Evolutionary conservation across 2,329 filamentous ascomycete genomes (phyloP), one percentile per base, ranked within the genome.

Genomic region (Cladosporium oxysporum): DNA sequence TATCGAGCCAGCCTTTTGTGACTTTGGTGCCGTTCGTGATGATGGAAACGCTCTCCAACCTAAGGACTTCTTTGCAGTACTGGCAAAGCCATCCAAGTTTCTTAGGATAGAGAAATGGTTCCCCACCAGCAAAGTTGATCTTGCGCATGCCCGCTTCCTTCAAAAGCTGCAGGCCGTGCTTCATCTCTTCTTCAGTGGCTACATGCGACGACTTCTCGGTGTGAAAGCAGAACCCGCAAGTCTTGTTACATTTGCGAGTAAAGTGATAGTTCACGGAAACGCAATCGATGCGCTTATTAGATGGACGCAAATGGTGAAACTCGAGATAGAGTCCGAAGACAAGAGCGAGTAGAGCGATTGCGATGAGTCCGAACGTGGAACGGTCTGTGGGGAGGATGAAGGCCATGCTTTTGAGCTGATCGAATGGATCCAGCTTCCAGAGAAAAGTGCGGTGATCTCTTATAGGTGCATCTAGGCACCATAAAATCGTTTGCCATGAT

Each of bases 181-280:
- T 82, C 44, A 82, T 81, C 0, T 82, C 72, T 0, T 76, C 72
- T n/a, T 80, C 68, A 5, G 76, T 66, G 2, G 78, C 76, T 3
- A 83, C 78, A 70, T 83, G 74, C 2, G 81, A 83, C 0, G 79
- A 79, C 41, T 77, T 85, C 7, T 80, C 83, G 1, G 84, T 87
- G 72, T 87, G 84, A 76, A 87, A 87, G 73, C 84, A 87, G 75
- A 87, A 87, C 10, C 79, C 81, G 71, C 84, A 86, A 7, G 71
- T 72, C 29, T 80, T 78, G 74, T 83, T 84, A 72, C 82, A 84
- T 71, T 79, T 77, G n/a, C 82, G 76, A 0, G 79, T 78, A 68
- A 81, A 81, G 70, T 79, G 76, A 69, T 81, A 84, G 70, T 83
- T 84, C 50, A 84, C 82, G 0, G 80, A 81, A 41, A 83, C 67